Evolutionary conservation across 2,329 filamentous ascomycete species (phyloP), one percentile per base, ranked within the genome.

Genomic region (Clarireedia paspali): DNA sequence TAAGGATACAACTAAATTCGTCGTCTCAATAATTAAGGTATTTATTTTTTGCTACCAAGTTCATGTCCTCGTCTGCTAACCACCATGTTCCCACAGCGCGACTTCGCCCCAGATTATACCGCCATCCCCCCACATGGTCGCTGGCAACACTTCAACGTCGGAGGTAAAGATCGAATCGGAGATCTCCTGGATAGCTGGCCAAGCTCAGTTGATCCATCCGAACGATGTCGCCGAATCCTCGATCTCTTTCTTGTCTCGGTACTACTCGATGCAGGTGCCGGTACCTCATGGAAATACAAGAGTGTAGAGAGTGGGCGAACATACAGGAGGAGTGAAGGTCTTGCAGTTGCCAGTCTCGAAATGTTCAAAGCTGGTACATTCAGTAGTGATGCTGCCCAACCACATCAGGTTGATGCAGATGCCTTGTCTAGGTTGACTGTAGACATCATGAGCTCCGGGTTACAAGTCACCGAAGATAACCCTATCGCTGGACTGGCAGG

Each of bases 341-440:
- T 96, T 55, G 91, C 91, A 7, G 84, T 86, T 62, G 83, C 83
- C 6, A 84, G 79, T 61, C 68, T 85, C 66, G 91, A 96, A 64
- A 96, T 96, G 91, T 96, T 96, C 80, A 96, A 96, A 74, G 78
- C 82, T 14, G 94, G 94, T 36, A 68, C 89, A 36, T 97, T 97
- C 74, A 96, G 91, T 62, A 88, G 91, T 71, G 83, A 92, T 68
- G 77, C 82, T 2, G 79, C 74, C 57, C 90, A 96, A 72, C 91
- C 90, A 50, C 89, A 84, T 67, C 91, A 95, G 70, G 94, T 97
- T 27, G 92, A 99, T 73, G 90, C 87, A 61, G 82, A 83, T 5
- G 94, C 87, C 0, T 75, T 99, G 63, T 83, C 82, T 64, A 83
- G 77, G 56, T 73, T 97, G 56, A 94, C 87, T 0, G 77, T 87